A percentile compares a stretch with the other conserved stretches of the same genome.
These are phyloP conservation scores for Monilinia fructicola DNA, from an alignment of 2,329 filamentous ascomycete species.

Conservation along the genomic window DNA sequence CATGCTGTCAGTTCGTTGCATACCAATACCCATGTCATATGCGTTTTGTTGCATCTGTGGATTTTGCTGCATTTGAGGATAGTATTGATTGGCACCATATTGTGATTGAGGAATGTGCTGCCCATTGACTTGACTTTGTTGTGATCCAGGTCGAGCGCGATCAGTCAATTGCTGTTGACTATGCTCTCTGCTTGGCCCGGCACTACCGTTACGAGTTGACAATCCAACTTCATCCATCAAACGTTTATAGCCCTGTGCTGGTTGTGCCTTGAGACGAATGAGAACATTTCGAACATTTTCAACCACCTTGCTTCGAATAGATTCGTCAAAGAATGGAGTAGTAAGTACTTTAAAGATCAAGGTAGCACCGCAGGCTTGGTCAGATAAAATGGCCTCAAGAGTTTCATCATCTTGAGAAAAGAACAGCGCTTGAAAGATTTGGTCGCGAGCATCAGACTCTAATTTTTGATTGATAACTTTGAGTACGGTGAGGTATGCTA, in stretches of 20 bases:
- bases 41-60: constrained; percentile 47
- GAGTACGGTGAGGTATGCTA: constrained; percentile 92
- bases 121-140: constrained; percentile 50
- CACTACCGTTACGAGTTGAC: constrained; percentile 59
- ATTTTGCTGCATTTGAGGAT: constrained; percentile 49
- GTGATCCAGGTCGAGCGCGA: constrained; percentile 56
- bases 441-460: constrained; percentile 87
- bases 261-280: constrained; percentile 85
- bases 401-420: constrained; percentile 84
- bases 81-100: constrained; percentile 51
- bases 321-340: constrained; percentile 95
- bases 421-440: constrained; percentile 86
- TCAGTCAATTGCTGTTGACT: constrained; percentile 45
- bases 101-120: constrained; percentile 45
- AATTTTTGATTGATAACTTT: constrained; percentile 99
- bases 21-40: constrained; percentile 54
- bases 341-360: constrained; percentile 98
- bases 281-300: constrained; percentile 91
- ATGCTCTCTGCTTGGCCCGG: constrained; percentile 41
- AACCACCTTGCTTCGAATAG: constrained; percentile 80
- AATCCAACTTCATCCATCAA: constrained; percentile 98
- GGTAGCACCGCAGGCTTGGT: constrained; percentile 89
- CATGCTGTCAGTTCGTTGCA: constrained; percentile 53
- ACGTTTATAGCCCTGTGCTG: constrained; percentile 94
- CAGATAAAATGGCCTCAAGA: constrained; percentile 84